A percentile compares a stretch with the other conserved stretches of the same genome.
These are phyloP conservation scores for Thermochaetoides dissita DNA, from an alignment of 2,329 filamentous ascomycete genomes.

Conservation along the genomic window DNA sequence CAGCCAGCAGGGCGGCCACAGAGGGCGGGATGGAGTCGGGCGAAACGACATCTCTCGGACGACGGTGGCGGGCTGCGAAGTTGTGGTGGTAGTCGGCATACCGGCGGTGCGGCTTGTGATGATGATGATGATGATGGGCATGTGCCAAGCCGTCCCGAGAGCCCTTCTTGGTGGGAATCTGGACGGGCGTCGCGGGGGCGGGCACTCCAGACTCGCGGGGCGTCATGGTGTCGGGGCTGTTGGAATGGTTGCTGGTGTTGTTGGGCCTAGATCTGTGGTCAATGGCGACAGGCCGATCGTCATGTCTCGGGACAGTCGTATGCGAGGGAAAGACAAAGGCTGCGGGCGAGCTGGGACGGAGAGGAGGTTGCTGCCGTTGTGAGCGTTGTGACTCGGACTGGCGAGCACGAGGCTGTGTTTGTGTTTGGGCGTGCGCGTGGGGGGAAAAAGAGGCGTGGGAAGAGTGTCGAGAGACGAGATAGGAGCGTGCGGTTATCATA, in stretches of 20 bases:
- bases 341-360: conserved; percentile 6
- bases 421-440: too few relatives aligned
- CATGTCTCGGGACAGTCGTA: conserved; percentile 17
- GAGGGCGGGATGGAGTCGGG: conserved; percentile 44
- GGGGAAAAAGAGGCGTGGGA: conserved; percentile 8
- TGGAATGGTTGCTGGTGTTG: conserved; percentile 4
- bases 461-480: conserved; percentile 23
- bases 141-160: conserved; percentile 17
- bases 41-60: conserved; percentile 30
- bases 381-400: too few relatives aligned
- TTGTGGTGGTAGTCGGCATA: conserved; percentile 24
- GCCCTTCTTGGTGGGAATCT: conserved; percentile 35
- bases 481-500: conserved; percentile 28
- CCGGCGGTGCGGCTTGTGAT: conserved; percentile 24
- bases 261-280: conserved; percentile 11
- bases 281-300: conserved; percentile 14
- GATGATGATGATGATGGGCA: conserved; percentile 9
- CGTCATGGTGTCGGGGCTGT: conserved; percentile 18
- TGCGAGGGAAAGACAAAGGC: conserved; percentile 4
- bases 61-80: conserved; percentile 12
- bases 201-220: conserved; percentile 19
- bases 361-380: too few relatives aligned
- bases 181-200: conserved; percentile 36
- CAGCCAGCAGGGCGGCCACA: conserved; percentile 45
- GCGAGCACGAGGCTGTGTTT: too few relatives aligned